phyloP scores from a whole-genome alignment of 257 asterid genomes.

The Verbena officinalis region DNA sequence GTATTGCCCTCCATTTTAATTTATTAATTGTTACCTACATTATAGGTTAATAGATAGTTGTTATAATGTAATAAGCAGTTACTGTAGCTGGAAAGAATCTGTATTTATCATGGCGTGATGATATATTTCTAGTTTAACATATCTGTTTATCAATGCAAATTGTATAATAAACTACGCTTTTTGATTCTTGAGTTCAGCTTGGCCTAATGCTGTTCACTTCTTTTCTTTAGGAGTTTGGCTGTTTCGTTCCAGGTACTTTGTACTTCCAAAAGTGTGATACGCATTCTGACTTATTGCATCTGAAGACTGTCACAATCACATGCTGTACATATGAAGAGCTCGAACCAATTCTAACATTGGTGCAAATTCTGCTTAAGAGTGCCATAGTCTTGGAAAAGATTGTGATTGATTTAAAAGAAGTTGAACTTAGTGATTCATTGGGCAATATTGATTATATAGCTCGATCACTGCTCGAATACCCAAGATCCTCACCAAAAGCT shows the following conservation, averaged over 20 bases:
- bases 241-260: background rate
- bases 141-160: background rate
- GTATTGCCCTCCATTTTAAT: background rate
- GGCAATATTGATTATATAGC: background rate
- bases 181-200: background rate
- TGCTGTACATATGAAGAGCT: background rate
- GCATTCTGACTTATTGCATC: conserved; percentile 7
- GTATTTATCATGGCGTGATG: no score
- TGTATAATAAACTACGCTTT: background rate
- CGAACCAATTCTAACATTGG: conserved; percentile 17
- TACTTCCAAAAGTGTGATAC: background rate
- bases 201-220: background rate
- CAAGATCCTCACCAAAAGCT: conserved; percentile 12
- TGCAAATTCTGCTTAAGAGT: conserved; percentile 14
- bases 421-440: background rate
- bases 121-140: background rate
- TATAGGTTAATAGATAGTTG: background rate
- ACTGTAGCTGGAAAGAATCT: no score
- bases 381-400: conserved; percentile 10
- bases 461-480: background rate
- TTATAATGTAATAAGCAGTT: no score
- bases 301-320: conserved; percentile 14
- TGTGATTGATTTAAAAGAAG: background rate
- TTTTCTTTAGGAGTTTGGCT: background rate
- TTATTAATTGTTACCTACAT: background rate